Conservation (phyloP, 2,329 filamentous ascomycete species). For the Aspergillus luchuensis region DNA sequence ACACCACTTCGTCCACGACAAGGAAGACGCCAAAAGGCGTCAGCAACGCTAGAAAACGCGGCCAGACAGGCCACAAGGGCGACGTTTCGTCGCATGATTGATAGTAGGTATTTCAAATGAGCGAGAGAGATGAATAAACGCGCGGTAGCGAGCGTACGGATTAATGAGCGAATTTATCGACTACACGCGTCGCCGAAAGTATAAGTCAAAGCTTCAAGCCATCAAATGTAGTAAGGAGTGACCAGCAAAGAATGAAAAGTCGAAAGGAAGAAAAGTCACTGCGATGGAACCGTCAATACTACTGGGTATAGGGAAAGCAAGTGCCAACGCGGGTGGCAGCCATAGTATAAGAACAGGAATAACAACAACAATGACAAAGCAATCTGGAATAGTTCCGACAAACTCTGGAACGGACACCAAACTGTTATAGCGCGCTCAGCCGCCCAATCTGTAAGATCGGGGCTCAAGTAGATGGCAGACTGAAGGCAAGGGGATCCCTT, state of each 20-base stretch:
- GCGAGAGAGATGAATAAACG: constrained; percentile 18
- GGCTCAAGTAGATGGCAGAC: constrained; percentile 12
- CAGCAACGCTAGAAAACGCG: constrained; percentile 40
- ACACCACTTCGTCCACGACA: constrained; percentile 71
- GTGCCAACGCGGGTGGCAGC: not conserved
- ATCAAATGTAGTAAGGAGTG: constrained; percentile 5
- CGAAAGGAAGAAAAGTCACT: not conserved
- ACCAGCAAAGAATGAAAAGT: not conserved
- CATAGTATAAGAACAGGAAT: constrained; percentile 15
- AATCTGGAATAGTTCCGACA: not conserved
- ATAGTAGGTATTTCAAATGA: constrained; percentile 19
- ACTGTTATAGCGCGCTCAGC: not conserved
- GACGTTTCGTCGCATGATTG: constrained; percentile 19
- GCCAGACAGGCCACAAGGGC: constrained; percentile 30
- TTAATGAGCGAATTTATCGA: constrained; percentile 13
- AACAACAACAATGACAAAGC: constrained; percentile 18
- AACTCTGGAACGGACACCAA: not conserved
- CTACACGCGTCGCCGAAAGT: constrained; percentile 19
- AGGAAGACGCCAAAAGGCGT: constrained; percentile 88
- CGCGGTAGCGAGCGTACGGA: constrained; percentile 14
- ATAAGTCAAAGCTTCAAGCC: constrained; percentile 17
- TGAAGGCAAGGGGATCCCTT: constrained; percentile 17
- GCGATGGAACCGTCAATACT: constrained; percentile 1
- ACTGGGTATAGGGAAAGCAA: not conserved
- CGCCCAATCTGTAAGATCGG: constrained; percentile 2